phyloP scores from a whole-genome alignment of 2,329 filamentous ascomycete genomes.

The Curvularia lunata region DNA sequence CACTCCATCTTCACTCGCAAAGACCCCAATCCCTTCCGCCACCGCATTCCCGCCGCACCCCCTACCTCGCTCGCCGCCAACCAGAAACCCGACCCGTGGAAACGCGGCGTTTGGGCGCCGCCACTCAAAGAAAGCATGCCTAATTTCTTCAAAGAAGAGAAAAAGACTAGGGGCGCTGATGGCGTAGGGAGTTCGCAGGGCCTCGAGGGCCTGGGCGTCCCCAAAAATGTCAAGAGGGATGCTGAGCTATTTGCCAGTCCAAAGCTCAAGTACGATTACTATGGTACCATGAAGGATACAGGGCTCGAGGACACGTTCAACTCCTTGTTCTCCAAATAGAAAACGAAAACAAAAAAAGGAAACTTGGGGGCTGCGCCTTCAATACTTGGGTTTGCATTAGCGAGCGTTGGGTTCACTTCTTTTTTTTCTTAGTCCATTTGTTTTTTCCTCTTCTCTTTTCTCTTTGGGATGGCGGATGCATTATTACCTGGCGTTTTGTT shows the following conservation, averaged over 20 bases:
- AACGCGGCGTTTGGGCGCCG: conserved; percentile 52
- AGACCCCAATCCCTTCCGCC: conserved; percentile 67
- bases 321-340: conserved; percentile 38
- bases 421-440: neutral
- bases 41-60: conserved; percentile 73
- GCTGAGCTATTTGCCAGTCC: conserved; percentile 41
- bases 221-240: conserved; percentile 36
- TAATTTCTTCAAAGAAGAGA: conserved; percentile 59
- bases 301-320: conserved; percentile 45
- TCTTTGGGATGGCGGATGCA: neutral
- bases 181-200: conserved; percentile 21
- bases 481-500: conserved; percentile 22
- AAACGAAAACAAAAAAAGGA: neutral
- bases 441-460: neutral
- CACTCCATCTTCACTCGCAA: conserved; percentile 35
- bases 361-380: neutral
- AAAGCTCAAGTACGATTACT: conserved; percentile 45
- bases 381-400: neutral
- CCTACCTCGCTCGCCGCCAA: conserved; percentile 58
- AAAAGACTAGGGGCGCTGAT: conserved; percentile 17
- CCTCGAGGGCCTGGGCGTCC: conserved; percentile 33
- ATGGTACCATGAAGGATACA: conserved; percentile 39
- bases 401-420: neutral
- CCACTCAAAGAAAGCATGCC: conserved; percentile 59
- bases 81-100: conserved; percentile 66